Conservation (phyloP, 1,284 basidiomycete genomes). For the Apiotrichum porosum region DNA sequence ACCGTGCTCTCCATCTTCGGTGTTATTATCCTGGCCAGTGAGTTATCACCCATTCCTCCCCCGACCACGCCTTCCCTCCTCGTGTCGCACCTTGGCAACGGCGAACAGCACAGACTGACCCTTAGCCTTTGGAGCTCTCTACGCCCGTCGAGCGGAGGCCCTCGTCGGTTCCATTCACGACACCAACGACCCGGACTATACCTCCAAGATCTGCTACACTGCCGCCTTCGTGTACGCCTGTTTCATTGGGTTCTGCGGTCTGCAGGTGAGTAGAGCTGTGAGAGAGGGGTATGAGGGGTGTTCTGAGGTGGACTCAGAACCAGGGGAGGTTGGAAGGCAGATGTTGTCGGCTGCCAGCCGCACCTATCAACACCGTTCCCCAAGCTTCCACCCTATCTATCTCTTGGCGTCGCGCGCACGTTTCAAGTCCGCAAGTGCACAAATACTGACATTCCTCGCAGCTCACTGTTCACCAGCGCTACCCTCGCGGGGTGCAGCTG, state of each 20-base stretch:
- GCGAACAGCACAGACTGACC: not conserved
- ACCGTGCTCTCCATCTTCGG: constrained; percentile 54
- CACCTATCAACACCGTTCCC: too few relatives aligned
- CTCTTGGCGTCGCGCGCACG: too few relatives aligned
- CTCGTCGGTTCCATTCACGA: constrained; percentile 50
- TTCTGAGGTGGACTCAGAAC: not conserved
- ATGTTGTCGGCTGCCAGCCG: too few relatives aligned
- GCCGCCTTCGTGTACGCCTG: constrained; percentile 53
- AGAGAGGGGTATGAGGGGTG: not conserved
- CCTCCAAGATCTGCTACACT: constrained; percentile 52
- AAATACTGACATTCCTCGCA: constrained; percentile 12
- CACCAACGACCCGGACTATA: constrained; percentile 49
- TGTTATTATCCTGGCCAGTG: constrained; percentile 52
- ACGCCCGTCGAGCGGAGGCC: constrained; percentile 45
- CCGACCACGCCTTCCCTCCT: not conserved
- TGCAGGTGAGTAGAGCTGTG: constrained; percentile 47
- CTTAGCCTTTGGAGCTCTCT: constrained; percentile 40
- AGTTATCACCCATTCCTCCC: constrained; percentile 4
- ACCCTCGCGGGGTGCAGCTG: constrained; percentile 49
- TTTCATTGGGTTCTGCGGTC: constrained; percentile 53
- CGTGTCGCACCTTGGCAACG: not conserved
- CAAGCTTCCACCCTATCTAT: too few relatives aligned
- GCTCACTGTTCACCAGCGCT: constrained; percentile 46
- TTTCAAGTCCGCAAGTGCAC: too few relatives aligned
- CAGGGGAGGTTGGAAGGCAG: too few relatives aligned